These are phyloP conservation scores for Lathyrus oleraceus DNA, from an alignment of 306 rosid genomes.

Conservation along the genomic window DNA sequence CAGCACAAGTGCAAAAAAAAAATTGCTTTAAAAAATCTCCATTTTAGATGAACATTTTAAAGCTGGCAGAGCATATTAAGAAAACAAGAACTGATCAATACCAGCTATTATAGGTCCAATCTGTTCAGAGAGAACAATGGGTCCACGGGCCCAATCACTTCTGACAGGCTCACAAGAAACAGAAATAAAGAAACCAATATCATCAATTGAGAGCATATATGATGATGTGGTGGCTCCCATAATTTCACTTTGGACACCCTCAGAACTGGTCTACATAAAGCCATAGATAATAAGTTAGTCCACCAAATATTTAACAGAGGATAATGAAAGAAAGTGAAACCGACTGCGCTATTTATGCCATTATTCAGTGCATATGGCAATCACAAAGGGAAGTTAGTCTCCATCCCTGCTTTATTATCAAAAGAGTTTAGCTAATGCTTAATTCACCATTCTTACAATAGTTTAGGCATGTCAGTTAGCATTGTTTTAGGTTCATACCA, in stretches of 20 bases:
- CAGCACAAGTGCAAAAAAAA: constrained; percentile 19
- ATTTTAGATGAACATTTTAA: constrained; percentile 2
- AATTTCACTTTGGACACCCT: constrained; percentile 73
- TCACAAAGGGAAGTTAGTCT: background rate
- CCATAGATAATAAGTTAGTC: constrained; percentile 27
- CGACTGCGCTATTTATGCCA: background rate
- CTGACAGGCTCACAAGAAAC: constrained; percentile 92
- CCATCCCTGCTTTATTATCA: background rate
- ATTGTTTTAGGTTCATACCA: background rate
- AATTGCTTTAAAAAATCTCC: constrained; percentile 7
- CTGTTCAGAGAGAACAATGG: constrained; percentile 80
- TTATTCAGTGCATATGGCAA: background rate
- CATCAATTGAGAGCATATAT: constrained; percentile 65
- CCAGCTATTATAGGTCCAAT: constrained; percentile 86
- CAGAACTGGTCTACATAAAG: constrained; percentile 68
- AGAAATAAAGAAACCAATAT: constrained; percentile 84
- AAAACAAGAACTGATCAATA: constrained; percentile 36
- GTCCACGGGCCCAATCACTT: constrained; percentile 97
- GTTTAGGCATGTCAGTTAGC: background rate
- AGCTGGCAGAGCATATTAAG: constrained; percentile 11
- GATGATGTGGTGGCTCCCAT: constrained; percentile 62
- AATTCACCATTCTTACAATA: background rate
- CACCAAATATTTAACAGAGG: constrained; percentile 21
- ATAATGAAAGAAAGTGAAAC: background rate
- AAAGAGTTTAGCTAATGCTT: background rate